A percentile compares a stretch with the other conserved stretches of the same genome.
These are phyloP conservation scores for Rhizoclosmatium globosum DNA, from an alignment of 192 early-diverging fungal genomes.

Conservation along the genomic window DNA sequence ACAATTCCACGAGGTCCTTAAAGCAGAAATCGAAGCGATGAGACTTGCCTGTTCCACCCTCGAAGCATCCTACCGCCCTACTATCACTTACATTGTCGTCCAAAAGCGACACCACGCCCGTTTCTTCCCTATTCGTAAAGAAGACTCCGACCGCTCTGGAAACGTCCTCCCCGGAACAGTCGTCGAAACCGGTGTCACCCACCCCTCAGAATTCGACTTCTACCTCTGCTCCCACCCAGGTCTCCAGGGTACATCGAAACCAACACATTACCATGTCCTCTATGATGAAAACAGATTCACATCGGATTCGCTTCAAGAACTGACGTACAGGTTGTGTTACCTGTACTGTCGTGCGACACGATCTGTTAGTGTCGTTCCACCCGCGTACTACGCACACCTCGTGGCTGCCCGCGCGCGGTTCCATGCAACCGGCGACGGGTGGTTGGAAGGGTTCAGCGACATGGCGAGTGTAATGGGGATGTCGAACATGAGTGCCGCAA, in stretches of 20 bases:
- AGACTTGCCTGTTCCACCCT: slow-evolving; percentile 66
- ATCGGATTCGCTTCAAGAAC: slow-evolving; percentile 79
- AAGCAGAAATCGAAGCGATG: slow-evolving; percentile 79
- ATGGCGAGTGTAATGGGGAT: slow-evolving; percentile 20
- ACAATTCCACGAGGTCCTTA: slow-evolving; percentile 80
- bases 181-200: slow-evolving; percentile 62
- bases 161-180: slow-evolving; percentile 70
- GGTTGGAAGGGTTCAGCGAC: slow-evolving; percentile 40
- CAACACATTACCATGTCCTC: slow-evolving; percentile 91
- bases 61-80: slow-evolving; percentile 75
- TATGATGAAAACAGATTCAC: slow-evolving; percentile 86
- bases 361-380: slow-evolving; percentile 86
- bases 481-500: slow-evolving; percentile 19
- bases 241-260: slow-evolving; percentile 91
- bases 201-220: slow-evolving; percentile 68
- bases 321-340: slow-evolving; percentile 91
- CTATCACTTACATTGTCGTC: slow-evolving; percentile 83
- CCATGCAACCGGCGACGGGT: slow-evolving; percentile 73
- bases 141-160: slow-evolving; percentile 61
- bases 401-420: slow-evolving; percentile 86
- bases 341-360: slow-evolving; percentile 88
- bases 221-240: slow-evolving; percentile 89
- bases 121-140: slow-evolving; percentile 68
- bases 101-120: slow-evolving; percentile 92
- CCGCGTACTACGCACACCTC: slow-evolving; percentile 95